These are phyloP conservation scores for Naganishia albida DNA, from an alignment of 1,284 basidiomycete species.

Conservation along the genomic window DNA sequence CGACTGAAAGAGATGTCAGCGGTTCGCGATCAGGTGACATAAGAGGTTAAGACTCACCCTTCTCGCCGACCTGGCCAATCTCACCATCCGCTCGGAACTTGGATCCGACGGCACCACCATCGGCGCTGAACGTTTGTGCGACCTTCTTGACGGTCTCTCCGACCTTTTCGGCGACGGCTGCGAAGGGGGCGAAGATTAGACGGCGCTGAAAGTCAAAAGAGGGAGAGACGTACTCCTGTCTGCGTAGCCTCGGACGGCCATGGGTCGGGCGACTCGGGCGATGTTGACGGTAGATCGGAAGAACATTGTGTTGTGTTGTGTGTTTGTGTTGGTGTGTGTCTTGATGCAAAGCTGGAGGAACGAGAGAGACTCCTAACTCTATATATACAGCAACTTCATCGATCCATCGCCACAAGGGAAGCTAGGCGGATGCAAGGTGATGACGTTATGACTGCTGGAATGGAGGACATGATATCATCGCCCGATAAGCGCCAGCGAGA, in stretches of 20 bases:
- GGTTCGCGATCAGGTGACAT: neutral
- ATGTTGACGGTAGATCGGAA: constrained; percentile 28
- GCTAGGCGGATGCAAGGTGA: too few relatives aligned
- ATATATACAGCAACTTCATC: too few relatives aligned
- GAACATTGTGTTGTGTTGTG: constrained; percentile 19
- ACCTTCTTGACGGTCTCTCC: constrained; percentile 33
- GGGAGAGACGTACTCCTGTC: constrained; percentile 28
- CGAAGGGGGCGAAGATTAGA: neutral
- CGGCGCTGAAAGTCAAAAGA: neutral
- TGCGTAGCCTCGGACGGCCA: constrained; percentile 32
- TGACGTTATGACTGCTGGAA: too few relatives aligned
- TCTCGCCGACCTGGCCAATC: constrained; percentile 29
- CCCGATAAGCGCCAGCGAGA: too few relatives aligned
- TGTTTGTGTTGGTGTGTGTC: neutral
- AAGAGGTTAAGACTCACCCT: constrained; percentile 17
- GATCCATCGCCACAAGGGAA: too few relatives aligned
- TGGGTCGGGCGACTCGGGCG: constrained; percentile 29
- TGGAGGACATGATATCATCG: too few relatives aligned
- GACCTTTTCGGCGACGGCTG: constrained; percentile 32
- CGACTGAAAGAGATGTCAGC: constrained; percentile 6
- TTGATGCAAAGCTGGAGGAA: neutral
- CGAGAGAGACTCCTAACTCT: too few relatives aligned
- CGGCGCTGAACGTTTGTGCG: constrained; percentile 31
- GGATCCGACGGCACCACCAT: constrained; percentile 26
- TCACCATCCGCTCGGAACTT: constrained; percentile 32